These are phyloP conservation scores for Haplosporangium sp. DNA, from an alignment of 371 early-diverging fungal species.

Conservation along the genomic window DNA sequence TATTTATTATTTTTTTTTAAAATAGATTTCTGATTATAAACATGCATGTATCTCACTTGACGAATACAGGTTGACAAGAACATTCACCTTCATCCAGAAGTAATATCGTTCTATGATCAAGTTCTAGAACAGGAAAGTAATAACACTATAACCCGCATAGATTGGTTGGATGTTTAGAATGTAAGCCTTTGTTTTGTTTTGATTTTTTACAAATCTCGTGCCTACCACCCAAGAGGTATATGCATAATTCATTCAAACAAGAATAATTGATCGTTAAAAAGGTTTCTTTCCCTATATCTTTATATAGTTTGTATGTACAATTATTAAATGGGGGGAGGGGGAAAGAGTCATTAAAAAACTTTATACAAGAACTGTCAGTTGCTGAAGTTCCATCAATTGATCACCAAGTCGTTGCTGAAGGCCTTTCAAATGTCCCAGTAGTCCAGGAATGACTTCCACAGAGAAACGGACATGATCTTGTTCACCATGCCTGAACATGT, in stretches of 20 bases:
- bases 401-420: conserved; percentile 41
- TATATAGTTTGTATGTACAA: background rate
- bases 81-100: conserved; percentile 30
- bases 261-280: background rate
- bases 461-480: conserved; percentile 55
- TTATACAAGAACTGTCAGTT: conserved; percentile 29
- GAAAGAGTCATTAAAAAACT: background rate
- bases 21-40: too few species aligned
- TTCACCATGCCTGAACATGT: conserved; percentile 44
- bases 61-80: conserved; percentile 33
- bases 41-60: background rate
- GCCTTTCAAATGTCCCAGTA: conserved; percentile 48
- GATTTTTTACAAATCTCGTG: too few species aligned
- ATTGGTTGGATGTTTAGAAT: conserved; percentile 15
- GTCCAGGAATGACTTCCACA: conserved; percentile 55
- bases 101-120: conserved; percentile 23
- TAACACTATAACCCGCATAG: conserved; percentile 5
- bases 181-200: too few species aligned
- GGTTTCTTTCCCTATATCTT: background rate
- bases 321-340: background rate
- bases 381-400: conserved; percentile 38
- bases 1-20: too few species aligned
- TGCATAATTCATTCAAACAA: background rate
- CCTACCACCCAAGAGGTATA: background rate
- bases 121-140: conserved; percentile 34